Conservation (phyloP, 2,329 filamentous ascomycete species). For the Rosellinia necatrix region DNA sequence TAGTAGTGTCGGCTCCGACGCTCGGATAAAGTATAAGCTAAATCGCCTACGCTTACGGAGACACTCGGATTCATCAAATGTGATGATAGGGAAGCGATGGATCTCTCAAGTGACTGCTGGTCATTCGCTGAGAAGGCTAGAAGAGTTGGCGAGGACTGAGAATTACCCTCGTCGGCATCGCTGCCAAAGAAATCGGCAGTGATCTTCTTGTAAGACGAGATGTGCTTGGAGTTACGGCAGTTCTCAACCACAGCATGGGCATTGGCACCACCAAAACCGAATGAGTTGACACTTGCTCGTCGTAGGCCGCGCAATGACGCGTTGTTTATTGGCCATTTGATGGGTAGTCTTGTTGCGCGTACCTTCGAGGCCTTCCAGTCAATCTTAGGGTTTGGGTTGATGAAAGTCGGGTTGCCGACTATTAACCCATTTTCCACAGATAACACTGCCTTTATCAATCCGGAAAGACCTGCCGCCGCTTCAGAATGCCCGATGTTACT, state of each 20-base stretch:
- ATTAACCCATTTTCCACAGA: slow-evolving; percentile 39
- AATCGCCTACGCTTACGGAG: slow-evolving; percentile 28
- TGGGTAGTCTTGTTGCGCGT: slow-evolving; percentile 13
- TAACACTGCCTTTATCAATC: slow-evolving; percentile 41
- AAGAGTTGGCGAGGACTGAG: slow-evolving; percentile 26
- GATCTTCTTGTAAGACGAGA: slow-evolving; percentile 16
- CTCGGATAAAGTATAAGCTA: slow-evolving; percentile 40
- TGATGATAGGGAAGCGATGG: slow-evolving; percentile 28
- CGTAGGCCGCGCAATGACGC: slow-evolving; percentile 12
- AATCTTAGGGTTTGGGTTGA: slow-evolving; percentile 25
- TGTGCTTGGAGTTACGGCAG: not conserved
- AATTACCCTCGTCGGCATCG: slow-evolving; percentile 23
- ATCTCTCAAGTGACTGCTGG: slow-evolving; percentile 28
- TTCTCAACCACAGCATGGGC: slow-evolving; percentile 39
- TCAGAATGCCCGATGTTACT: slow-evolving; percentile 41
- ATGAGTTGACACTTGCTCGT: slow-evolving; percentile 41
- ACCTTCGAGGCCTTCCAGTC: slow-evolving; percentile 27
- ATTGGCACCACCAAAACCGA: slow-evolving; percentile 45
- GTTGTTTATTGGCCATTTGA: slow-evolving; percentile 32
- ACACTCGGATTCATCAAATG: slow-evolving; percentile 38
- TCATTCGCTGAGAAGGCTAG: slow-evolving; percentile 37
- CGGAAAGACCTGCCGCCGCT: slow-evolving; percentile 36
- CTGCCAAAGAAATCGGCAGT: slow-evolving; percentile 23
- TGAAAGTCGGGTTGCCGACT: slow-evolving; percentile 33
- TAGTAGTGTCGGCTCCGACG: slow-evolving; percentile 29